Evolutionary conservation across 345 rosid species (phyloP), one percentile per base, ranked within the genome.

Genomic region (Combretum micranthum): DNA sequence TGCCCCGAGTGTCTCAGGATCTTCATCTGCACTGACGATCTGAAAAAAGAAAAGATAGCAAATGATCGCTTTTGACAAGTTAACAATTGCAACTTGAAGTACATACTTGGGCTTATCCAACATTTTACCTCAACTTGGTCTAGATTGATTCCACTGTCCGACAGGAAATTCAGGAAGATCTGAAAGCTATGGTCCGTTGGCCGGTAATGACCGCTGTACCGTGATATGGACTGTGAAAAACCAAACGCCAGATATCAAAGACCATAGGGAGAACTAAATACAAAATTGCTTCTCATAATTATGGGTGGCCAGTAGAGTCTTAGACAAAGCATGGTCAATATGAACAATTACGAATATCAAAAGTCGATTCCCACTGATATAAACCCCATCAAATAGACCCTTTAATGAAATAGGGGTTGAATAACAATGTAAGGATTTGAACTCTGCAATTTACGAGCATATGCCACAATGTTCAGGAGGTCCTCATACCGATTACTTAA

Each of bases 1-100:
- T 15, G 67, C 72, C 8, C 63, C 69, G 3, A 76, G 82, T 49
- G 23, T 69, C 59, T 83, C 84, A 4, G 82, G 78, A 57, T 78
- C 93, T 70, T 85, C 90, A 26, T 47, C 61, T 1, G 79, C 80
- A 19, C 72, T 80, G 63, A 66, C 68, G 56, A 83, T 71, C 94
- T 85, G 77, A 32, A 65, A 21, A 45, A 9, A 32, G 39, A 32
- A 15, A 53, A 44, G 26, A 37, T 4, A 11, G 56, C 21, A 0
- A 53, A 32, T 11, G 17, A 32, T 32, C 39, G 10, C 39, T 32
- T 32, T 32, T 7, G 39, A 32, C 39, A 1, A 32, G 39, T 7
- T 32, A 32, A 25, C 5, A 25, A 25, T 32, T 7, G 39, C 39
- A 9, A 25, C 39, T 32, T 4, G 39, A 32, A 26, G 44, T 15